Evolutionary conservation across 1,284 basidiomycete genomes (phyloP), one percentile per base, ranked within the genome.

Genomic region (Pseudomicrostroma phylloplanum): DNA sequence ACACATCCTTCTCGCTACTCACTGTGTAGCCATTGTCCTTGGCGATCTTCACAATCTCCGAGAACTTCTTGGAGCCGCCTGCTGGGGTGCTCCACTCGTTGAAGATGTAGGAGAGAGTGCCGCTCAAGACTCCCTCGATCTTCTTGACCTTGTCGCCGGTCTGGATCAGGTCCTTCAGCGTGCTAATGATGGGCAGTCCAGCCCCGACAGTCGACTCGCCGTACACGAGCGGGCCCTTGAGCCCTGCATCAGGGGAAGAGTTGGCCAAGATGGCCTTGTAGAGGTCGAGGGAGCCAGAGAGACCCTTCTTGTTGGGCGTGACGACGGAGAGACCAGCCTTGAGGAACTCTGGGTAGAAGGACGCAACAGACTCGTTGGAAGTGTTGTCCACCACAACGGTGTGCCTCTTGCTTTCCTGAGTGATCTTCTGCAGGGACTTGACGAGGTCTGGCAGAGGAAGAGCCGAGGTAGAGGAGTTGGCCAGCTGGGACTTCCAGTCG

Each of bases 61-160:
- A 93, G 81, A 98, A 97, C 71, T 81, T 82, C 58, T 75, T 70
- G 39, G 68, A 54, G 82, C 84, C 25, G 9, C 74, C 73, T 49
- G 75, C 75, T 82, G 80, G 68, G 2, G 74, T 73, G 26, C 70
- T 72, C 60, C 92, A 99, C 70, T 92, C 88, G 82, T 98, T 98
- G 85, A 99, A 99, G 81, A 99, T 97, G 83, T 98, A 99, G 78
- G 89, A 91, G 83, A 99, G 87, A 0, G 94, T 99, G 2, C 94
- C 94, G 8, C 89, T 92, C 80, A 94, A 88, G 48, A 94, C 91
- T 40, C 84, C 84, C 73, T 85, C 84, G 63, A 85, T 82, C 76
- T 83, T 83, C 57, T 80, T 78, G 58, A 85, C 81, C 75, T 91
- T 88, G 79, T 98, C 96, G 4, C 94, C 94, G 2, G 93, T 96